Conservation (phyloP, 2,329 filamentous ascomycete species). For the Xylariaceae sp. region DNA sequence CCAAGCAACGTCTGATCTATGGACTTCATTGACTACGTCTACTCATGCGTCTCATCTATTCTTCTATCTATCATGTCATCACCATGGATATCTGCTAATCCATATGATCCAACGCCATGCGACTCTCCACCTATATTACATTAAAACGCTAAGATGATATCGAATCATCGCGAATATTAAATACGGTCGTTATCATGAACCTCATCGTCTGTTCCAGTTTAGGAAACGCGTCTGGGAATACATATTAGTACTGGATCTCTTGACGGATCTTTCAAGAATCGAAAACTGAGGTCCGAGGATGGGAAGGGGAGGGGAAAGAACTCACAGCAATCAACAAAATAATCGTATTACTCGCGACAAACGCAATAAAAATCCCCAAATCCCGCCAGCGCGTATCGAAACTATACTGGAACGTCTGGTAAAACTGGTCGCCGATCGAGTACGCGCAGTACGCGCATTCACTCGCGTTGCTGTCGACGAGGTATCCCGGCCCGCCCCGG, state of each 20-base stretch:
- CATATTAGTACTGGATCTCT: slow-evolving; percentile 2
- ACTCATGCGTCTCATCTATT: no score
- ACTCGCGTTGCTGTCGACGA: slow-evolving; percentile 59
- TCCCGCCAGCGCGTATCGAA: slow-evolving; percentile 75
- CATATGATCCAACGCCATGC: no score
- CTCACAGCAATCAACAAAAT: slow-evolving; percentile 51
- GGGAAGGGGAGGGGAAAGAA: no score
- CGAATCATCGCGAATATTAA: no score
- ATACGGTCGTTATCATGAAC: no score
- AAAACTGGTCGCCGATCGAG: slow-evolving; percentile 76
- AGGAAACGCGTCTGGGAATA: slow-evolving; percentile 43
- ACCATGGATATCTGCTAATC: no score
- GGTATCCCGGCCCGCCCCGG: slow-evolving; percentile 63
- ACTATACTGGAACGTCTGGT: slow-evolving; percentile 57
- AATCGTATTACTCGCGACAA: slow-evolving; percentile 71
- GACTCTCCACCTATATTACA: no score
- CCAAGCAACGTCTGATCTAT: no score
- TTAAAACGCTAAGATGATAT: no score
- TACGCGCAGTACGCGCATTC: slow-evolving; percentile 79
- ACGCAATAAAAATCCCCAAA: slow-evolving; percentile 70
- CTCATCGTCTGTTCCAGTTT: slow-evolving; percentile 49
- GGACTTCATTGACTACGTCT: no score
- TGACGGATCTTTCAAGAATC: neutral
- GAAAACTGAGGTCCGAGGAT: no score
- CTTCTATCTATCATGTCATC: no score